Conservation (phyloP, 2,329 filamentous ascomycete genomes). For the Bertia moriformis region DNA sequence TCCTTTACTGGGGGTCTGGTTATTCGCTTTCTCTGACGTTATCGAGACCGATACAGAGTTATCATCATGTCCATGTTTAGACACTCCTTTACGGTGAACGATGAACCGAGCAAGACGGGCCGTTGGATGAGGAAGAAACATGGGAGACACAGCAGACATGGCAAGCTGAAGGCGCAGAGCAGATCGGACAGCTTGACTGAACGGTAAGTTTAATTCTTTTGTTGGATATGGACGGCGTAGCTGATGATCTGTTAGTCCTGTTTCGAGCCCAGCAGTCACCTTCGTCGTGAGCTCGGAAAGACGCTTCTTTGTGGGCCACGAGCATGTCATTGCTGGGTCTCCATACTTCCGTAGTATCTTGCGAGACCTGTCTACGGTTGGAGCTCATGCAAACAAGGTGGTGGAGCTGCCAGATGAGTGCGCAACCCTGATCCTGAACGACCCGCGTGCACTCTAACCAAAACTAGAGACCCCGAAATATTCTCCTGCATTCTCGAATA, state of each 20-base stretch:
- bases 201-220: background rate
- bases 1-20: background rate
- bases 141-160: background rate
- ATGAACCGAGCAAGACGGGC: background rate
- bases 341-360: background rate
- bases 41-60: background rate
- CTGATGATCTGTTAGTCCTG: background rate
- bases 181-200: background rate
- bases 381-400: background rate
- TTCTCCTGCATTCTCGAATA: conserved; percentile 91
- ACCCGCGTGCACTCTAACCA: conserved; percentile 37
- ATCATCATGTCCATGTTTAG: background rate
- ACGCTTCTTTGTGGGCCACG: background rate
- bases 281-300: background rate
- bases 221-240: background rate
- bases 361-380: background rate
- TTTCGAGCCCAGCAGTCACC: background rate
- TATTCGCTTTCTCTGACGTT: background rate
- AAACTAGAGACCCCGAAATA: conserved; percentile 72
- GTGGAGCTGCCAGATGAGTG: background rate
- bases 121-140: background rate
- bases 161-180: background rate
- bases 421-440: background rate
- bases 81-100: background rate
- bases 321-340: background rate